Conservation (phyloP, 257 asterid species). For the Nicotiana tabacum region DNA sequence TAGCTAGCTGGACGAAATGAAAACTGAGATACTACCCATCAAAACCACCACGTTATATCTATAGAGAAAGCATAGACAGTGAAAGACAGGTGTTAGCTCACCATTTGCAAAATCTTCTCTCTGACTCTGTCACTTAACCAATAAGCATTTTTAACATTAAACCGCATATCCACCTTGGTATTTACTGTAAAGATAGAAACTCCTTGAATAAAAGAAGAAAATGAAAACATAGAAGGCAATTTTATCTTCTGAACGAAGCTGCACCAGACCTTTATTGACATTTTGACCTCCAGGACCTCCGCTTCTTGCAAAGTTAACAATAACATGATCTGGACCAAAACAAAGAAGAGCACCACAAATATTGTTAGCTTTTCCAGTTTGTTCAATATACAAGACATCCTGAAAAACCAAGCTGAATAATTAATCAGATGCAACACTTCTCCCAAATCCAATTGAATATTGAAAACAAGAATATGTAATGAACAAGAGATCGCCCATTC, state of each 20-base stretch:
- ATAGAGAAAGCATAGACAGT: background rate
- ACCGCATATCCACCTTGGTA: constrained; percentile 97
- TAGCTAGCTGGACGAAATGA: background rate
- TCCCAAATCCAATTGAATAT: background rate
- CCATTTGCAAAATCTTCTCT: constrained; percentile 84
- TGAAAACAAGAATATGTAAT: background rate
- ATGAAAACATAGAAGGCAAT: background rate
- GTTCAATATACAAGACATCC: constrained; percentile 1
- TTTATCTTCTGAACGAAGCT: constrained; percentile 8
- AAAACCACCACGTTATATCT: background rate
- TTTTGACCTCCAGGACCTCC: constrained; percentile 96
- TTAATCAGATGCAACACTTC: background rate
- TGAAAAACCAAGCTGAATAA: background rate
- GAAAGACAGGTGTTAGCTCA: constrained; percentile 26
- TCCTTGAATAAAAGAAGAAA: background rate
- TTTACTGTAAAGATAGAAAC: constrained; percentile 37
- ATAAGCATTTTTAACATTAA: constrained; percentile 64
- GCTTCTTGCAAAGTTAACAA: constrained; percentile 76
- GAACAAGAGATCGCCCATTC: background rate
- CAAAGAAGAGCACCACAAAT: background rate
- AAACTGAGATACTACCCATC: background rate
- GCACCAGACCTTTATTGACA: constrained; percentile 69
- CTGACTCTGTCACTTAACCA: constrained; percentile 84
- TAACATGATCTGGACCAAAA: constrained; percentile 57
- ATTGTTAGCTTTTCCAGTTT: background rate